Base-by-base conservation (phyloP, 257 asterid species). In the Penstemon newberryi region DNA sequence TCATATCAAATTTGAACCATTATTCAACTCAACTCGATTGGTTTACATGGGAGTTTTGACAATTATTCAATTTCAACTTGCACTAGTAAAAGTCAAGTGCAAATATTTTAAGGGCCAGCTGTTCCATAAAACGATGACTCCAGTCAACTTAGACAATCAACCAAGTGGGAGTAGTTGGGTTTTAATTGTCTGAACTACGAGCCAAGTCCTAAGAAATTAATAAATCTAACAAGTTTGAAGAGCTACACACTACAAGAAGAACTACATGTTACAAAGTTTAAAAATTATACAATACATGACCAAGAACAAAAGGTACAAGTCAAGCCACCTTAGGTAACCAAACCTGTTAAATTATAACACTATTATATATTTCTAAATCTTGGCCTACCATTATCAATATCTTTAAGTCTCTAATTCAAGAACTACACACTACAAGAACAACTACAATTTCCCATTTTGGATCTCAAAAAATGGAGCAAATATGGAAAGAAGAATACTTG, bases 401-500 rank as follows among this genome's bases (percentile, higher is more conserved):
- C 4, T 62, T 4, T 45, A 7, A 4, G 37, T 63, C 55, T 19
- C 53, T 55, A 39, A 44, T 63, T 63, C 49, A 62, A 52, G 12
- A 41, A 18, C 55, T 15, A 40, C 13, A 63, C 1, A 8, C 3
- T 52, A 7, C 38, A 40, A 15, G 42, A 63, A 37, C 47, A 53
- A 13, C 41, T n/a, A 46, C 50, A 8, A 18, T 1, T 59, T 6
- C 54, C 7, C 42, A 10, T 55, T 6, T 39, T n/a, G 39, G 47
- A 59, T 12, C 42, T 15, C 10, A 52, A 36, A 56, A 61, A 51
- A 77, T 83, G 89, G 62, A 65, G 59, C n/a, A 49, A 15, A 61
- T 65, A 41, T 87, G 91, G 96, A 80, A 60, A 78, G 80, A 83
- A 82, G 90, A 84, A 56, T 43, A 76, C 62, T 66, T 87, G 78